phyloP scores from a whole-genome alignment of 2,329 filamentous ascomycete genomes.

The Stagonosporopsis tanaceti region DNA sequence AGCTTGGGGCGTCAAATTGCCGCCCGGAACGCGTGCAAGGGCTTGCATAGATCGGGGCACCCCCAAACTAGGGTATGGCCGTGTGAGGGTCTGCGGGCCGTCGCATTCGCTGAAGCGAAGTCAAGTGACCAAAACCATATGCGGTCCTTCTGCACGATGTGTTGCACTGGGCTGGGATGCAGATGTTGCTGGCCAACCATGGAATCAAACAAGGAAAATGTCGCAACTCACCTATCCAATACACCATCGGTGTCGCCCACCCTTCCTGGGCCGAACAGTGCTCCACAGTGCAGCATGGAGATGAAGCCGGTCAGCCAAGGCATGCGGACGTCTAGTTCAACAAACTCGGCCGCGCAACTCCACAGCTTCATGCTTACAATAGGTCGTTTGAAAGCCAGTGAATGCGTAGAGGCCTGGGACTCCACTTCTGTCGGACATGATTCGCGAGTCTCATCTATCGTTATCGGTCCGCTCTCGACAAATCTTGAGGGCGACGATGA shows the following conservation, averaged over 20 bases:
- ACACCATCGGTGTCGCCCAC: constrained; percentile 77
- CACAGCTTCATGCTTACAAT: constrained; percentile 81
- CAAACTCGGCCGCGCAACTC: constrained; percentile 74
- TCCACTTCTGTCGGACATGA: constrained; percentile 37
- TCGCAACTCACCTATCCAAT: constrained; percentile 84
- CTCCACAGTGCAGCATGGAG: constrained; percentile 77
- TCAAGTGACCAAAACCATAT: constrained; percentile 70
- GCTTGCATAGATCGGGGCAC: constrained; percentile 45
- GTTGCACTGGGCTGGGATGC: constrained; percentile 36
- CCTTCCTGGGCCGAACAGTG: constrained; percentile 76
- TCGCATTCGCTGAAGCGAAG: constrained; percentile 54
- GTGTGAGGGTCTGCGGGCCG: constrained; percentile 48
- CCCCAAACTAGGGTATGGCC: constrained; percentile 41
- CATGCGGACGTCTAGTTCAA: constrained; percentile 82
- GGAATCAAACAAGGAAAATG: constrained; percentile 34
- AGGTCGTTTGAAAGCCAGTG: constrained; percentile 60
- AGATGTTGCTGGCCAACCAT: constrained; percentile 44
- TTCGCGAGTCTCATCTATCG: constrained; percentile 42
- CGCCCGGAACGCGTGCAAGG: constrained; percentile 48
- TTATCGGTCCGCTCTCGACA: constrained; percentile 41
- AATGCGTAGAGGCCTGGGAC: constrained; percentile 45
- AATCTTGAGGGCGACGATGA: constrained; percentile 70
- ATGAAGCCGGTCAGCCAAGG: constrained; percentile 84
- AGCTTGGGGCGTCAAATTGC: constrained; percentile 47
- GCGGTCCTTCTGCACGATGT: constrained; percentile 55